Base-by-base conservation (phyloP, 129 eudicot genomes). In the Flaveria sonorensis region DNA sequence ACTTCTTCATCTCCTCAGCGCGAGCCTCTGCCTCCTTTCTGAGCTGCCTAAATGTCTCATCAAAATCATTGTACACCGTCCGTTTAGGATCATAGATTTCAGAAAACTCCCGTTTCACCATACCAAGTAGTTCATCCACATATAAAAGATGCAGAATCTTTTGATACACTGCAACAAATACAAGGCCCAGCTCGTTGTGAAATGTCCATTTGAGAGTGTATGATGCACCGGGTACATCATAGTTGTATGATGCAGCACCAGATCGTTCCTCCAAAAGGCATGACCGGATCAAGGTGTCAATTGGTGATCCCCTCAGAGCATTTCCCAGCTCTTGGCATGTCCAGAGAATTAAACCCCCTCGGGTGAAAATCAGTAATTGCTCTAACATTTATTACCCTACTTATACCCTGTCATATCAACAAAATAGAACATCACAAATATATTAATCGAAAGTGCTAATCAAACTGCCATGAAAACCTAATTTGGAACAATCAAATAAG, bases 301-400 rank as follows among this genome's bases (percentile, higher is more conserved):
- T 89, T 1, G 97, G 97, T 0, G 96, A 90, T 2, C 99, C 97
- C 79, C 88, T 85, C 19, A 95, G 84, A 50, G 97, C 99, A 78
- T 95, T 88, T 53, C 97, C 96, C 19, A 92, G 87, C 87, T 95
- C 97, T 64, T 89, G 89, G 82, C 96, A 95, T 0, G 97, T 89
- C 97, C 97, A 95, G 89, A 95, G 97, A 87, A 92, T 91, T 63
- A 95, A 77, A 5, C 99, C 99, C 68, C 98, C 98, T 79, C 97
- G 84, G 2, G 97, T 89, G 42, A 93, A 93, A n/a, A 93, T 89
- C 59, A 93, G 82, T 79, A 93, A 83, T 81, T 93, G 96, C 82
- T 91, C 97, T 83, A 93, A 91, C 98, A 93, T 93, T 80, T 71
- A 68, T 52, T 66, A 28, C 70, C 42, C 81, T 81, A 63, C 76